These are phyloP conservation scores for Melastoma malabathricum DNA, from an alignment of 345 rosid species.

Conservation along the genomic window DNA sequence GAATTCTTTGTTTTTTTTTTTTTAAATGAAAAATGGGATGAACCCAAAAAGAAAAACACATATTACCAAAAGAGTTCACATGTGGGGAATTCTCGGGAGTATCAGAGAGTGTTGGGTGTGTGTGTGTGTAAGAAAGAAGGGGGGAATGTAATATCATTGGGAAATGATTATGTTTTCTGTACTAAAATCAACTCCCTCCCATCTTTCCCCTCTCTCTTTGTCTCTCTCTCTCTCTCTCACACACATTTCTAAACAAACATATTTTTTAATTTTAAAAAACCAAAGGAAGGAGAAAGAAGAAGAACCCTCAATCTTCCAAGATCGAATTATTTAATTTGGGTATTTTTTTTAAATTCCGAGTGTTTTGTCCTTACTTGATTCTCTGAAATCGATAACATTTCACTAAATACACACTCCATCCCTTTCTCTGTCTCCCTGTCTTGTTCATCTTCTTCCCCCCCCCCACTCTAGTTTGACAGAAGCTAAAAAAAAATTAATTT, in stretches of 20 bases:
- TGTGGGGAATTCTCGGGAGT: constrained; percentile 9
- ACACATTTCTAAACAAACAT: no score
- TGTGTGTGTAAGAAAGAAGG: constrained; percentile 9
- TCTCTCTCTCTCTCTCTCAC: background rate
- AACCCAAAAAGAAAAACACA: no score
- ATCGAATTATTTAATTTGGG: constrained; percentile 18
- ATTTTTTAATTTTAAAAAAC: background rate
- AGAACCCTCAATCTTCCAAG: background rate
- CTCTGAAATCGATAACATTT: constrained; percentile 13
- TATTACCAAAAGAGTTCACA: constrained; percentile 1
- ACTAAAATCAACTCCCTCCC: constrained; percentile 11
- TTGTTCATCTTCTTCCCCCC: background rate
- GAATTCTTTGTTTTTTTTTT: no score
- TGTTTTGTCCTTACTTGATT: constrained; percentile 12
- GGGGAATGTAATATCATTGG: constrained; percentile 37
- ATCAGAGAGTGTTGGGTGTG: background rate
- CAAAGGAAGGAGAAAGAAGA: background rate
- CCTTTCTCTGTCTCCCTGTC: background rate
- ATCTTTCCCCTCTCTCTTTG: background rate
- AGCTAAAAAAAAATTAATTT: constrained; percentile 16
- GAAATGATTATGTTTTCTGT: constrained; percentile 52
- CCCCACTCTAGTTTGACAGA: constrained; percentile 1
- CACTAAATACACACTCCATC: constrained; percentile 1
- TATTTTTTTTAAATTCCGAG: no score
- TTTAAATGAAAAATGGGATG: no score